Base-by-base conservation (phyloP, 768 basidiomycete species). In the Trametes gibbosa region DNA sequence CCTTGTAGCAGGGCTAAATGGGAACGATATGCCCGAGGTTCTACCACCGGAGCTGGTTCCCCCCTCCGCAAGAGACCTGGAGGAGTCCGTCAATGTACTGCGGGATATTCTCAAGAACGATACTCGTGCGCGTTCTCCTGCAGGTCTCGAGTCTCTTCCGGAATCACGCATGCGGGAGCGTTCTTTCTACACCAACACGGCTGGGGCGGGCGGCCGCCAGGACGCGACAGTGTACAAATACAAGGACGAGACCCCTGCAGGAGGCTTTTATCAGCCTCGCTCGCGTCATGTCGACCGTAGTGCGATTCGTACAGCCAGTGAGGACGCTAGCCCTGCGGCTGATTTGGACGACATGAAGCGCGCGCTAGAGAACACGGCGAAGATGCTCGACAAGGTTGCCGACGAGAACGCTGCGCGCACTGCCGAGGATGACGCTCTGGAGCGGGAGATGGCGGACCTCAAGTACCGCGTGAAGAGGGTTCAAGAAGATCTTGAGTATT, bases 191-290 rank as follows among this genome's bases (percentile, higher is more conserved):
- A 75, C 76, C 49, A 75, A 80, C 6, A 75, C 84, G 2, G 74
- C 81, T 4, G 72, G 79, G 16, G 84, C 84, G 8, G 80, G 84
- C 1, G 78, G 80, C 5, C 81, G 89, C 12, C 84, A 86, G 62
- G 97, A 99, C 70, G 97, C 94, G 2, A 91, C 93, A 0, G 88
- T 93, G 34, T 99, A 97, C 78, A 91, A 91, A 66, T 90, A 97
- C 74, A 80, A 82, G 41, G 86, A 84, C 65, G 79, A 78, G 7
- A 80, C 80, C 41, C 82, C 84, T 4, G 74, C 81, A 0, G 79
- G 81, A 43, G 80, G 83, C 2, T 84, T 87, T 52, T 98, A 98
- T 77, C 86, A 89, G 68, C 84, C 92, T 2, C 82, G 83, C 9
- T 83, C 82, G 10, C 83, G 97, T 0, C 95, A 97, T 69, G 75